A percentile compares a stretch with the other conserved stretches of the same genome.
Conservation (phyloP, 2,329 filamentous ascomycete genomes). For the Botryotinia convoluta region DNA sequence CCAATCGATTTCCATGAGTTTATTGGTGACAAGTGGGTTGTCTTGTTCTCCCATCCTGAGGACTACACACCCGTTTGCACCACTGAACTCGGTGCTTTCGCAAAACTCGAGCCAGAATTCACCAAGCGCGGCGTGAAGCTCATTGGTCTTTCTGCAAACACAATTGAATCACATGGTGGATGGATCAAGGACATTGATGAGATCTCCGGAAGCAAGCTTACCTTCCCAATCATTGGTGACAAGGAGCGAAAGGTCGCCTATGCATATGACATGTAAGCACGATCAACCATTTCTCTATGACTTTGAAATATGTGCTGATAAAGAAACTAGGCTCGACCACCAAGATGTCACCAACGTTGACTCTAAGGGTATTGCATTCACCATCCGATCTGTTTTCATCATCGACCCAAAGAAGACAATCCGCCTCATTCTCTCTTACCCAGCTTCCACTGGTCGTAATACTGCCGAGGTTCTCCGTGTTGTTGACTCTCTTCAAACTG, state of each 20-base stretch:
- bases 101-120: slow-evolving; percentile 86
- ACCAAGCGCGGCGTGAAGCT: slow-evolving; percentile 84
- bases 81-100: slow-evolving; percentile 90
- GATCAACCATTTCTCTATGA: not conserved
- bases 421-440: slow-evolving; percentile 88
- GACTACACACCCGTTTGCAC: slow-evolving; percentile 97
- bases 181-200: slow-evolving; percentile 92
- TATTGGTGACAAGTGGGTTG: slow-evolving; percentile 74
- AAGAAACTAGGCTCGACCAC: slow-evolving; percentile 61
- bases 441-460: slow-evolving; percentile 84
- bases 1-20: slow-evolving; percentile 82
- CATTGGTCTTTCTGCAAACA: slow-evolving; percentile 87
- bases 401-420: slow-evolving; percentile 94
- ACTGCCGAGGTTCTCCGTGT: slow-evolving; percentile 75
- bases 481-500: slow-evolving; percentile 75
- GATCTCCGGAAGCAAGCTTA: slow-evolving; percentile 66
- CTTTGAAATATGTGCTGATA: not conserved
- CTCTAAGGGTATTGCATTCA: slow-evolving; percentile 81
- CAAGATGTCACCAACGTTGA: slow-evolving; percentile 81
- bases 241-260: slow-evolving; percentile 74
- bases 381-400: slow-evolving; percentile 91
- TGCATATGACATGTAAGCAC: slow-evolving; percentile 70
- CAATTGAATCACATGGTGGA: slow-evolving; percentile 74
- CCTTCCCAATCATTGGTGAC: slow-evolving; percentile 80
- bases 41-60: slow-evolving; percentile 82